Base-by-base conservation (phyloP, 2,329 filamentous ascomycete genomes). In the Cryphonectria parasitica region DNA sequence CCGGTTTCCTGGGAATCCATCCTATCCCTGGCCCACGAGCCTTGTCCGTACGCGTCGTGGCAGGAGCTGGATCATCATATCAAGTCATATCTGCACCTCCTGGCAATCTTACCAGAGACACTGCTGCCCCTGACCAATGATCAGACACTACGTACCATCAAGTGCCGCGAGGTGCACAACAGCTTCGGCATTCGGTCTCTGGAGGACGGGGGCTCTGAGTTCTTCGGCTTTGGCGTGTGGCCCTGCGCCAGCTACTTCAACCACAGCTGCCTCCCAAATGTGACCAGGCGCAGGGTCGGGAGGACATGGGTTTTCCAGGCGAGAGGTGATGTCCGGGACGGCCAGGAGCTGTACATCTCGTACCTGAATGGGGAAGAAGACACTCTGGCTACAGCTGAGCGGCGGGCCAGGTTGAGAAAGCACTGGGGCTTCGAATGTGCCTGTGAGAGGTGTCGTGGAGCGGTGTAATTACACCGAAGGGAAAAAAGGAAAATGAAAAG, bases 171-270 rank as follows among this genome's bases (percentile, higher is more conserved):
- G 43, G 71, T 72, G 17, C 71, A 70, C 39, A 72, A 72, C 49
- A 72, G 71, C 63, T 72, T 72, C 7, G 71, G 71, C 31, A 72
- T 72, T 31, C 68, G 71, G 25, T 72, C 71, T 6, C 63, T 72
- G 28, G 71, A 72, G 13, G 69, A 72, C 36, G 71, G 63, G 7
- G 71, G 71, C 15, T 68, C 68, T 6, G 71, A 72, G 66, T 72
- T 72, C 62, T 72, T 72, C 8, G 71, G 71, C 5, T 72, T 60
- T 39, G 71, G 71, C 1, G 66, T 70, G 7, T 72, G 71, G 71
- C 71, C 71, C 2, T 68, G 61, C 4, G 71, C 71, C 2, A 71
- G 68, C 63, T 72, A 66, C 45, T 72, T 72, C 66, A 72, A 72
- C 60, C 71, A 72, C 41, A 71, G 67, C 49, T 72, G 71, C 22